Percentiles rank a stretch among this genome's conserved stretches.
These are phyloP conservation scores for Scheffersomyces coipomensis DNA, from an alignment of 805 yeast genomes.

Conservation along the genomic window DNA sequence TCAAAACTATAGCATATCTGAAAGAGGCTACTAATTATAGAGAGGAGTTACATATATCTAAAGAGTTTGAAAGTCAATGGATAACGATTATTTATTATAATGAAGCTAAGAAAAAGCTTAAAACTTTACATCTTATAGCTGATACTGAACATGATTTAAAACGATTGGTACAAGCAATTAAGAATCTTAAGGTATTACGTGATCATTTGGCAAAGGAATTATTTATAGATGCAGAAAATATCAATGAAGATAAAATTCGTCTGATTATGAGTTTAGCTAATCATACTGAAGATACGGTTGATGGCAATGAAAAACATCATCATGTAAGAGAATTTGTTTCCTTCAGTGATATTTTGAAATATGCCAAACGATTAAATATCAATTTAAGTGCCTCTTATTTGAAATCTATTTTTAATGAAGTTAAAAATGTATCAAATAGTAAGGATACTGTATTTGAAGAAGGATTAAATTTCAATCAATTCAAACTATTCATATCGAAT, in stretches of 20 bases:
- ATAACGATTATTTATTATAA: slow-evolving; percentile 72
- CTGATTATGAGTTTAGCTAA: slow-evolving; percentile 21
- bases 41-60: slow-evolving; percentile 76
- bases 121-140: slow-evolving; percentile 79
- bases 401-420: slow-evolving; percentile 42
- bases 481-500: slow-evolving; percentile 68
- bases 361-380: slow-evolving; percentile 69
- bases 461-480: slow-evolving; percentile 66
- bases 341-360: slow-evolving; percentile 65
- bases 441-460: slow-evolving; percentile 20
- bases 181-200: slow-evolving; percentile 60
- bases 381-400: slow-evolving; percentile 60
- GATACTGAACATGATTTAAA: slow-evolving; percentile 57
- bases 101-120: slow-evolving; percentile 58
- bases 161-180: slow-evolving; percentile 54
- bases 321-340: slow-evolving; percentile 36
- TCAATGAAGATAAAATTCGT: slow-evolving; percentile 25
- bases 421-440: slow-evolving; percentile 17
- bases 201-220: slow-evolving; percentile 63
- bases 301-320: slow-evolving; percentile 10
- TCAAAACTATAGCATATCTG: slow-evolving; percentile 59
- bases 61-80: slow-evolving; percentile 70
- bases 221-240: slow-evolving; percentile 36
- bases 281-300: slow-evolving; percentile 5
- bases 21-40: slow-evolving; percentile 80